phyloP scores from a whole-genome alignment of 2,329 filamentous ascomycete genomes.

The Aspergillus fumigatiaffinis region DNA sequence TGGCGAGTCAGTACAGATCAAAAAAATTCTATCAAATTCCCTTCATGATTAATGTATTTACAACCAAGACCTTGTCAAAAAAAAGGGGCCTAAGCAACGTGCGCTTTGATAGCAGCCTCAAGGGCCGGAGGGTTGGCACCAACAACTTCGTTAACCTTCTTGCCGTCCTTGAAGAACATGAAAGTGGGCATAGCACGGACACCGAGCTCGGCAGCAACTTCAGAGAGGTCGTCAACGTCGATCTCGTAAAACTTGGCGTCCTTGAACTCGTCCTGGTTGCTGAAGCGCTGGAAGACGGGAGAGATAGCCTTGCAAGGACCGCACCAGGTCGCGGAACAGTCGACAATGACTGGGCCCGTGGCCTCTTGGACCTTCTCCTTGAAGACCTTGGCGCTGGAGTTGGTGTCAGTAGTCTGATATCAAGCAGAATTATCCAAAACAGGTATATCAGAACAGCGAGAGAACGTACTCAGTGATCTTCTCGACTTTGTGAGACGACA shows the following conservation, averaged over 20 bases:
- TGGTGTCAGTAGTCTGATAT: conserved; percentile 13
- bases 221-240: conserved; percentile 78
- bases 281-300: conserved; percentile 66
- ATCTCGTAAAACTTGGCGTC: conserved; percentile 76
- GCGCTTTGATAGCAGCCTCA: conserved; percentile 36
- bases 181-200: conserved; percentile 94
- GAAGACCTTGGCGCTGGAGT: conserved; percentile 51
- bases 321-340: conserved; percentile 89
- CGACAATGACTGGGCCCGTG: conserved; percentile 66
- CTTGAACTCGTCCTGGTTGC: conserved; percentile 45
- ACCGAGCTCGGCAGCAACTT: conserved; percentile 70
- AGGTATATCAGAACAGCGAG: neutral
- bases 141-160: conserved; percentile 69
- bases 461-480: conserved; percentile 24
- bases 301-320: conserved; percentile 91
- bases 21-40: neutral
- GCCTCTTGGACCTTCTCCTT: conserved; percentile 45
- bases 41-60: neutral
- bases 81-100: conserved; percentile 8
- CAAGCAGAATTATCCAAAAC: neutral
- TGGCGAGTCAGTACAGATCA: neutral
- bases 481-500: conserved; percentile 20
- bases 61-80: conserved; percentile 14
- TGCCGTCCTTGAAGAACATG: conserved; percentile 73
- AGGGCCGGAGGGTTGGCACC: conserved; percentile 76